phyloP scores from a whole-genome alignment of 1,284 basidiomycete genomes.

The Meripilus lineatus region DNA sequence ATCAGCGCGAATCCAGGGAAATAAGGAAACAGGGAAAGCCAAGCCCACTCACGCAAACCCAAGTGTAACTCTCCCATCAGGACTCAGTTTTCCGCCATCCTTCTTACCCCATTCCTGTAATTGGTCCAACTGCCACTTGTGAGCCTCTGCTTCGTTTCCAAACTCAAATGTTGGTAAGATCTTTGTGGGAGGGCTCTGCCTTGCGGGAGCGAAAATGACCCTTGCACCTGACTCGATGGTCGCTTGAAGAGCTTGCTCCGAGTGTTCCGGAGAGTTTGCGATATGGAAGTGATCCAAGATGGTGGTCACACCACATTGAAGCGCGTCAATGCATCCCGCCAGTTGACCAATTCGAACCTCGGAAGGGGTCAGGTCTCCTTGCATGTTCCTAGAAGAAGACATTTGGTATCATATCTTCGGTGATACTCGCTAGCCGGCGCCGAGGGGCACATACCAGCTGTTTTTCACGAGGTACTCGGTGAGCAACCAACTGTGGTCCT shows the following conservation, averaged over 20 bases:
- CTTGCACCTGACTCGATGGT: conserved; percentile 27
- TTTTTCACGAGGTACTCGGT: conserved; percentile 28
- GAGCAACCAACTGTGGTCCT: conserved; percentile 22
- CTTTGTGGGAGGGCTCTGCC: conserved; percentile 23
- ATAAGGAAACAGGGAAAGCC: neutral
- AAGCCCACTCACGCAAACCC: conserved; percentile 23
- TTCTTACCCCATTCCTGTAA: conserved; percentile 23
- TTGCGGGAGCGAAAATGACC: conserved; percentile 25
- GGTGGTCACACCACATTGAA: conserved; percentile 29
- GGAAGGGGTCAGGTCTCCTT: conserved; percentile 22
- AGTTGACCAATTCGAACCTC: conserved; percentile 29
- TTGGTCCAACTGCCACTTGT: conserved; percentile 26
- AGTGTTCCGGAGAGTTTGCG: conserved; percentile 23
- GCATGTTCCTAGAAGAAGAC: conserved; percentile 17
- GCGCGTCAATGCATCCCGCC: conserved; percentile 29
- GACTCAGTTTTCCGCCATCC: conserved; percentile 21
- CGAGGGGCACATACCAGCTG: conserved; percentile 18
- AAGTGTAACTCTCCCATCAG: conserved; percentile 30
- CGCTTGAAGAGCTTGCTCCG: conserved; percentile 24
- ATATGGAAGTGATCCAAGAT: conserved; percentile 31
- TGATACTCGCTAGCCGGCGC: too few relatives aligned
- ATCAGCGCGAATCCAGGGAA: neutral
- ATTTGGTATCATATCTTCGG: too few relatives aligned
- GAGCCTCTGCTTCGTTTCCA: conserved; percentile 21
- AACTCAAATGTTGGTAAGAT: conserved; percentile 19